phyloP scores from a whole-genome alignment of 2,329 filamentous ascomycete species.

The Esteya vermicola region DNA sequence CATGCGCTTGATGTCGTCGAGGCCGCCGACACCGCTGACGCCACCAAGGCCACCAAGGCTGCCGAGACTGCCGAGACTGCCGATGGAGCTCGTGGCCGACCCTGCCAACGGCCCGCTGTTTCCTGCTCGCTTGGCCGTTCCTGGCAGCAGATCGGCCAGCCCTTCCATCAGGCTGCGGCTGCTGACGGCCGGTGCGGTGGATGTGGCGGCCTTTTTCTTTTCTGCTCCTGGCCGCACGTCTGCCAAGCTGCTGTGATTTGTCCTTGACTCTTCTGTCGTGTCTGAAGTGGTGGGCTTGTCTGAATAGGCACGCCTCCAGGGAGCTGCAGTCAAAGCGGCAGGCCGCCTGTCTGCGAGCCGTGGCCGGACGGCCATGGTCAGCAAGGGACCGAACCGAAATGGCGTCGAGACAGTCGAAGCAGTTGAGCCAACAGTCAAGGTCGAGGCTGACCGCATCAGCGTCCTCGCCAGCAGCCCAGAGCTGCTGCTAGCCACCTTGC shows the following conservation, averaged over 20 bases:
- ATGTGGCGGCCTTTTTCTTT: not conserved
- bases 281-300: no score
- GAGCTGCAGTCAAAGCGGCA: no score
- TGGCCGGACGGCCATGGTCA: no score
- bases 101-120: no score
- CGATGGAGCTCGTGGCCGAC: no score
- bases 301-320: no score
- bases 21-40: constrained; percentile 1
- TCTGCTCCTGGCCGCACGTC: no score
- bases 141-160: constrained; percentile 10
- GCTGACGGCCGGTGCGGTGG: not conserved
- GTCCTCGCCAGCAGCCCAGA: constrained; percentile 28
- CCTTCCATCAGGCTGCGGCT: constrained; percentile 7
- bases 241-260: not conserved
- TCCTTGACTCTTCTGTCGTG: no score
- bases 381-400: not conserved
- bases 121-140: no score
- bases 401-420: not conserved
- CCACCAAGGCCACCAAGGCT: no score
- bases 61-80: not conserved
- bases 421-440: not conserved
- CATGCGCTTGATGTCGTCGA: constrained; percentile 8
- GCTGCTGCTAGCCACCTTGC: constrained; percentile 23
- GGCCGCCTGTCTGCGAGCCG: no score
- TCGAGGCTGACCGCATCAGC: constrained; percentile 19